These are phyloP conservation scores for Schwanniomyces pseudopolymorphus DNA, from an alignment of 805 yeast species.

Conservation along the genomic window DNA sequence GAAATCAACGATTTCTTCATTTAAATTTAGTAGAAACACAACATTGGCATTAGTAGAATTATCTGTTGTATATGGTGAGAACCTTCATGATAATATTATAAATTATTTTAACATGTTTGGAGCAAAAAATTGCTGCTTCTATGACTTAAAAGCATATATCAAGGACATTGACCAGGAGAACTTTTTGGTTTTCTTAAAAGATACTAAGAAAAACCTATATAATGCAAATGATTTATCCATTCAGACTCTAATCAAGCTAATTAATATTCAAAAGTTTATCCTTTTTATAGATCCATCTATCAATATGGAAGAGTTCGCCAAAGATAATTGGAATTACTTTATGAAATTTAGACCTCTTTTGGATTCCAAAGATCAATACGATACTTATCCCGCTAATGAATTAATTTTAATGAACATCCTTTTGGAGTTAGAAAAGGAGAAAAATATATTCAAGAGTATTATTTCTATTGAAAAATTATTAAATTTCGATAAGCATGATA, in stretches of 20 bases:
- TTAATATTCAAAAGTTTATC: conserved; percentile 51
- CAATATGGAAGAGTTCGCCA: conserved; percentile 11
- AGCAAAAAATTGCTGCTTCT: conserved; percentile 62
- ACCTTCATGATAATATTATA: conserved; percentile 26
- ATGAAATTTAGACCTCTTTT: conserved; percentile 28
- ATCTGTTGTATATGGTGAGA: conserved; percentile 16
- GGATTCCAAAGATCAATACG: conserved; percentile 50
- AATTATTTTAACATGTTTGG: conserved; percentile 48
- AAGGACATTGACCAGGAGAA: conserved; percentile 6
- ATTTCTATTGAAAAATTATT: conserved; percentile 59
- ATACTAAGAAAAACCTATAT: conserved; percentile 15
- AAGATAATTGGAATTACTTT: conserved; percentile 17
- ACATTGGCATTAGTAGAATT: conserved; percentile 28
- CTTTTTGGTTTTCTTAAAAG: conserved; percentile 5
- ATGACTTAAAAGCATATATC: conserved; percentile 50
- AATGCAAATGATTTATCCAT: conserved; percentile 13
- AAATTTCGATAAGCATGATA: conserved; percentile 65
- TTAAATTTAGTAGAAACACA: conserved; percentile 23
- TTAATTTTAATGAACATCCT: conserved; percentile 55
- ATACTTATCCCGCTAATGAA: conserved; percentile 70
- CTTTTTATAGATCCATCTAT: conserved; percentile 17
- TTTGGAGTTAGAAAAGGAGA: conserved; percentile 16
- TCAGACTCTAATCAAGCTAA: conserved; percentile 19
- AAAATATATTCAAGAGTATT: conserved; percentile 39
- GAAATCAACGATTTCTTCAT: conserved; percentile 8